Conservation (phyloP, 768 basidiomycete species). For the Agrocybe praecox region DNA sequence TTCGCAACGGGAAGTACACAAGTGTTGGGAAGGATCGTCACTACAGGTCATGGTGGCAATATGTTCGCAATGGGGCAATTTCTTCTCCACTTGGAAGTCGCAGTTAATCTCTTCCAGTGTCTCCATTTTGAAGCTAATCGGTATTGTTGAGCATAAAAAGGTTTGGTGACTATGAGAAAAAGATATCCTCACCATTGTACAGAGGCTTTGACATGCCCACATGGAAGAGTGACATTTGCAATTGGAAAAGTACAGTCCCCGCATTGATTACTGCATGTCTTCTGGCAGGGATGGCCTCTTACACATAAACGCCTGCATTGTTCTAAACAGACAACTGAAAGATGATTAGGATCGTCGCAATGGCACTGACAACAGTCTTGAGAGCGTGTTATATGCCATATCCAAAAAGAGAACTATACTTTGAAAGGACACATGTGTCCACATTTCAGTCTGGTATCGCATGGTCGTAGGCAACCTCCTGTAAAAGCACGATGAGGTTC, state of each 20-base stretch:
- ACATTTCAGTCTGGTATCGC: constrained; percentile 53
- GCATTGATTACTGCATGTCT: constrained; percentile 52
- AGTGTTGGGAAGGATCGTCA: constrained; percentile 36
- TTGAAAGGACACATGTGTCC: constrained; percentile 69
- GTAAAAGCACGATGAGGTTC: neutral
- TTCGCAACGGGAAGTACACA: constrained; percentile 45
- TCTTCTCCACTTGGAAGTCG: constrained; percentile 40
- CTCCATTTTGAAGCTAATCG: constrained; percentile 46
- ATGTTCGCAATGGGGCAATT: constrained; percentile 58
- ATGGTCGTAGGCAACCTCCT: constrained; percentile 69
- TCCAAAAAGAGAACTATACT: constrained; percentile 29
- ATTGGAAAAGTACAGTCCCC: constrained; percentile 54
- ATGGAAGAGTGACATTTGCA: constrained; percentile 51
- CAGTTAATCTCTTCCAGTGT: constrained; percentile 47
- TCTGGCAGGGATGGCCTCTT: constrained; percentile 59
- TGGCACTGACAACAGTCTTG: constrained; percentile 48
- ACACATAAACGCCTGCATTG: constrained; percentile 54
- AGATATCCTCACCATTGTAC: constrained; percentile 51
- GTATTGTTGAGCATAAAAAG: neutral
- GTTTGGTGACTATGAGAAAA: neutral
- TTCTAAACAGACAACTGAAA: constrained; percentile 46
- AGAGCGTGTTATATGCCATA: neutral
- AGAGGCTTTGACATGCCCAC: constrained; percentile 48
- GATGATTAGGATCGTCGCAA: constrained; percentile 57
- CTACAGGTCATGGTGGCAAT: constrained; percentile 47